These are phyloP conservation scores for Zygoascus flipseniorum DNA, from an alignment of 805 yeast genomes.

Conservation along the genomic window DNA sequence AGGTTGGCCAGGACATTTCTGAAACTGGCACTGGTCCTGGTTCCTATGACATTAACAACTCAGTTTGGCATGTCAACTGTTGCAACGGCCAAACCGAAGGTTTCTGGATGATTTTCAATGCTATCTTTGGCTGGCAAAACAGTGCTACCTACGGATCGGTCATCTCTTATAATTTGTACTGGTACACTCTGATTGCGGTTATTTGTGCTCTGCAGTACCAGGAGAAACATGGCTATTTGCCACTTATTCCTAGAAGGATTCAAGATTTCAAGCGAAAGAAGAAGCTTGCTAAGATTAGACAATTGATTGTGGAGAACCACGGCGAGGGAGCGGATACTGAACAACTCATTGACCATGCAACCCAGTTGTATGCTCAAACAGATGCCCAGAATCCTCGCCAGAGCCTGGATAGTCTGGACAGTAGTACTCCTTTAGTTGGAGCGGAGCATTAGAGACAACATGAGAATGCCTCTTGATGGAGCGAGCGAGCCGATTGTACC, in stretches of 20 bases:
- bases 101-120: constrained; percentile 84
- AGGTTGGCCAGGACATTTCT: constrained; percentile 77
- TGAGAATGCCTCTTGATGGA: not conserved
- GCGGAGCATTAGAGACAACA: not conserved
- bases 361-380: constrained; percentile 5
- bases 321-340: constrained; percentile 5
- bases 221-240: constrained; percentile 56
- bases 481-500: not conserved
- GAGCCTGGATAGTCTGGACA: constrained; percentile 8
- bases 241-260: constrained; percentile 51
- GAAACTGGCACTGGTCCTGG: constrained; percentile 94
- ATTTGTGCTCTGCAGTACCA: constrained; percentile 37
- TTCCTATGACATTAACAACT: constrained; percentile 66
- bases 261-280: constrained; percentile 37
- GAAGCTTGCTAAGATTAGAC: not conserved
- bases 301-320: not conserved
- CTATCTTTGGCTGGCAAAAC: constrained; percentile 89
- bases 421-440: constrained; percentile 10
- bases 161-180: constrained; percentile 58
- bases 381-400: constrained; percentile 1
- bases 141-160: constrained; percentile 89
- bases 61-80: constrained; percentile 93
- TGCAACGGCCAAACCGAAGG: constrained; percentile 92
- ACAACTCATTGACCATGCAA: constrained; percentile 8
- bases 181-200: constrained; percentile 45